Evolutionary conservation across 2,329 filamentous ascomycete species (phyloP), one percentile per base, ranked within the genome.

Genomic region (Aspergillus sp.): DNA sequence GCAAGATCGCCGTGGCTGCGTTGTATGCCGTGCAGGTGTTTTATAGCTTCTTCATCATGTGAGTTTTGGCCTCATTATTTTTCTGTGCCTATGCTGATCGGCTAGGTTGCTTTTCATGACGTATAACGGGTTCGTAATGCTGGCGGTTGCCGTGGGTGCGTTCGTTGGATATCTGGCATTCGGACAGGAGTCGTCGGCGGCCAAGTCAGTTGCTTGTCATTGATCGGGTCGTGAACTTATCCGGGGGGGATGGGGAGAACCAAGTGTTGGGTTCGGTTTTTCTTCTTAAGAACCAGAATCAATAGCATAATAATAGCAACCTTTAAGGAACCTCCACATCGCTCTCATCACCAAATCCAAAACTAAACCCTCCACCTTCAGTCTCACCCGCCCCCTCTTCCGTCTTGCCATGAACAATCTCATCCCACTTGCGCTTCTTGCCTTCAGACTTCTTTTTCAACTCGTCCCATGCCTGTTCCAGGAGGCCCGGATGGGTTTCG

Each of bases 11-110:
- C 67, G 91, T 95, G 75, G 86, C 87, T 29, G 69, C 79, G 30
- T 72, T 98, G 47, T 98, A 98, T 73, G 91, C 84, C 19, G 69
- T 93, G 44, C 93, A 98, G 74, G 94, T 93, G 57, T 97, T 97
- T 69, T 98, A 98, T 69, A 94, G 90, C 41, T 97, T 98, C 63
- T 97, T 98, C 78, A 90, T 98, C 65, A 98, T 98, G 93, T 96
- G 67, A 82, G 91, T 83, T 29, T 6, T 19, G 29, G 2, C 41
- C 7, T 36, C 12, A 4, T 5, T 38, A 12, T 38, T 38, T 38
- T 12, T 29, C 9, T 36, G 6, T 30, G 26, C 32, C 43, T 26
- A 7, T 30, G 32, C 12, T 30, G 35, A 29, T 8, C 19, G 12
- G 42, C 36, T 34, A 97, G 91, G 93, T 76, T 98, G 51, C 72